Evolutionary conservation across 2,329 filamentous ascomycete genomes (phyloP).

Genomic region (Diaporthe eres): DNA sequence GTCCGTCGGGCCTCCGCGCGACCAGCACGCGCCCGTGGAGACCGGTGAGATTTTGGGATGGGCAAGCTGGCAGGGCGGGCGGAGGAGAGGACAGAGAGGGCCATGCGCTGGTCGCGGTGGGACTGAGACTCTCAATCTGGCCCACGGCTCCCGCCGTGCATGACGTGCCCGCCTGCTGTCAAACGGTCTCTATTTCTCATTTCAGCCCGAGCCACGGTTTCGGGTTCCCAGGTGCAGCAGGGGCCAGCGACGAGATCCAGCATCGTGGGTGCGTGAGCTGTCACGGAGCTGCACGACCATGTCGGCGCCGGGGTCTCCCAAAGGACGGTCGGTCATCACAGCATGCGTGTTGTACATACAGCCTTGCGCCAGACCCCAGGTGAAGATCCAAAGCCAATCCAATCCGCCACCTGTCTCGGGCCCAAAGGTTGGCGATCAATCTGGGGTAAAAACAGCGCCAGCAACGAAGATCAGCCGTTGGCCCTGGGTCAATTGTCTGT

Average conservation of each 20-base stretch:
- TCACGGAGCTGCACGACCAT: conserved; percentile 2
- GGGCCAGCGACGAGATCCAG: conserved; percentile 1
- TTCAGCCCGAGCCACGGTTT: neutral
- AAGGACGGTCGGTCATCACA: conserved; percentile 5
- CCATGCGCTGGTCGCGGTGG: conserved; percentile 15
- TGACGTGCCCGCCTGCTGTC: conserved; percentile 26
- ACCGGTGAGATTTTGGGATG: conserved; percentile 1
- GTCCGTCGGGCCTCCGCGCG: neutral
- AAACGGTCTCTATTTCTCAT: neutral
- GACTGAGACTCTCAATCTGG: neutral
- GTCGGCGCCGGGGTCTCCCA: conserved; percentile 23
- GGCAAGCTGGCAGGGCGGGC: neutral
- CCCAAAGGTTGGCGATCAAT: conserved; percentile 29
- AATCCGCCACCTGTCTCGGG: conserved; percentile 1
- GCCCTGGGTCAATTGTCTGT: neutral
- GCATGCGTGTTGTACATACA: neutral
- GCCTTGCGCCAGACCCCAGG: neutral
- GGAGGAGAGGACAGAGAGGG: neutral
- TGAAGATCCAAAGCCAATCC: conserved; percentile 11
- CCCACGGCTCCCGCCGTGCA: conserved; percentile 17
- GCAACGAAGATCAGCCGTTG: conserved; percentile 10
- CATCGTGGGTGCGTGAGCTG: neutral
- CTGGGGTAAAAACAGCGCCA: conserved; percentile 8
- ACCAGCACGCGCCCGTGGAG: neutral
- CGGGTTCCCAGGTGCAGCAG: conserved; percentile 16